Percentiles rank a stretch among this genome's conserved stretches.
Conservation (phyloP, 176 grass and related monocot species). For the Oryza longistaminata region DNA sequence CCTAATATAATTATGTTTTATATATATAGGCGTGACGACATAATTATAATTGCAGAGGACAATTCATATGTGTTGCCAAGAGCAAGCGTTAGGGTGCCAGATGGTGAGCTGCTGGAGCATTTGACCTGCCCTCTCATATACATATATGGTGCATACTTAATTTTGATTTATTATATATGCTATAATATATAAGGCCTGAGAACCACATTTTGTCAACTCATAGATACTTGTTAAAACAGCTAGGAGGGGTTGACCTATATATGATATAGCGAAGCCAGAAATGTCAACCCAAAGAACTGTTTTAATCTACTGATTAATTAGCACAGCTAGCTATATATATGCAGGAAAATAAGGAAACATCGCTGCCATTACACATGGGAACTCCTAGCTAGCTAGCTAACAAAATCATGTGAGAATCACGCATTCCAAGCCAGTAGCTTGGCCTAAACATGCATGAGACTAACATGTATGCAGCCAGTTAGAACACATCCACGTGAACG, state of each 20-base stretch:
- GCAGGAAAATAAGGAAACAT: not conserved
- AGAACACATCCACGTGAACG: too few relatives aligned
- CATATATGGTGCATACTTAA: not conserved
- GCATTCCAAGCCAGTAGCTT: not conserved
- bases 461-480: not conserved
- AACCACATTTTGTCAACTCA: not conserved
- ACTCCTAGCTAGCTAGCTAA: not conserved
- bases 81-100: not conserved
- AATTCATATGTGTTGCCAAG: not conserved
- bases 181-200: not conserved
- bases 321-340: not conserved
- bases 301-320: not conserved
- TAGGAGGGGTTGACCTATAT: not conserved
- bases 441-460: not conserved
- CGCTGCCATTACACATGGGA: not conserved
- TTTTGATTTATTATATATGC: not conserved
- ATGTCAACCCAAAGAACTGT: not conserved
- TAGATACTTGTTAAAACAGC: not conserved
- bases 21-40: too few relatives aligned
- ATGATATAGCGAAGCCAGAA: not conserved
- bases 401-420: not conserved
- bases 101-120: not conserved
- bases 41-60: too few relatives aligned
- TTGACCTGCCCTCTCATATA: not conserved
- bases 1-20: too few relatives aligned